Evolutionary conservation across 495 filamentous ascomycete genomes (phyloP), one percentile per base, ranked within the genome.

Genomic region (Penicillium subrubescens): DNA sequence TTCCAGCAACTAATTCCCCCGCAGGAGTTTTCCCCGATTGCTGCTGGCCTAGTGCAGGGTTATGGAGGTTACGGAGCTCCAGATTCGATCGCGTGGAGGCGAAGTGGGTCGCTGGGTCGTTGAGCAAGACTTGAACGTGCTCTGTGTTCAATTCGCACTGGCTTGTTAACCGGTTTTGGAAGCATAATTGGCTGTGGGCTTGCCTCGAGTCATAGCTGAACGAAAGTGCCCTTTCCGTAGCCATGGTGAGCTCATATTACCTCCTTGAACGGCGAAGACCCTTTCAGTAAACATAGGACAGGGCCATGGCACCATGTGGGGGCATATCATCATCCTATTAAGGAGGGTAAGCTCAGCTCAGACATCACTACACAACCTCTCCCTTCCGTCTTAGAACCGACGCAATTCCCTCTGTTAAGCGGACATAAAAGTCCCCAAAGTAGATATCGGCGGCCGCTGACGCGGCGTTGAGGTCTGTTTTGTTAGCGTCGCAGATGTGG

Each of bases 1-100:
- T 54, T 31, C 15, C 10, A 19, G 41, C 12, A 29, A 34, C 8
- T 35, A 39, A 11, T 55, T 62, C 60, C 60, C 60, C 60, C 60
- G 53, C 60, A 62, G 60, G 60, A 62, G 21, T 57, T 62, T 62
- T 62, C 34, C 60, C 60, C 39, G 19, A 55, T 56, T 56, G 37
- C 23, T 62, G 52, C 21, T 37, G 48, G 33, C 8, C 19, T 1
- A 29, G n/a, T 52, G 23, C 50, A 52, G 25, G 50, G 25, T n/a
- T 33, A 27, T 27, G 29, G 29, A 52, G 50, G 50, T 31, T 5
- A 19, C 15, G 50, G 50, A 33, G 50, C 50, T 31, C 50, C 50
- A 52, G 50, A 52, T 52, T 52, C 15, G 50, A 52, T 19, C 15
- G 37, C 50, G 50, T 52, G 50, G 50, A 52, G 50, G 0, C 50